Evolutionary conservation across 2,329 filamentous ascomycete genomes (phyloP).

Genomic region (Stagonosporopsis rhizophila): DNA sequence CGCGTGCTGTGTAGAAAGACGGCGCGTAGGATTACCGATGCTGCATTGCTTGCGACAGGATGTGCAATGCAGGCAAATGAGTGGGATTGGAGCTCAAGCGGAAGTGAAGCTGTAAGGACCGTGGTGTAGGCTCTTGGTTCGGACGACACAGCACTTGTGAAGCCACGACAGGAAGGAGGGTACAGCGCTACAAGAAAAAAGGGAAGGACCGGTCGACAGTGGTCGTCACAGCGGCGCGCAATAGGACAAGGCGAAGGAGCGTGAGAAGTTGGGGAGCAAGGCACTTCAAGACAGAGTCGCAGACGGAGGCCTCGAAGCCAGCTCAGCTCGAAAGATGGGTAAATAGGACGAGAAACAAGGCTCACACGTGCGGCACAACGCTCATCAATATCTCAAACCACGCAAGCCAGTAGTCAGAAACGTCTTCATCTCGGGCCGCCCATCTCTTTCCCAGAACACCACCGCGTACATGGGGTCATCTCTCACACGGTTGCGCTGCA

Average conservation of each 20-base stretch:
- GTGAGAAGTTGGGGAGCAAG: not conserved
- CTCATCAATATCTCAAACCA: constrained; percentile 13
- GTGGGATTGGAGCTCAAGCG: constrained; percentile 2
- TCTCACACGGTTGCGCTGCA: constrained; percentile 11
- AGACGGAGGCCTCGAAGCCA: not conserved
- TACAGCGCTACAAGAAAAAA: constrained; percentile 6
- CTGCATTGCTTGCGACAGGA: constrained; percentile 20
- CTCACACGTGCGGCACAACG: constrained; percentile 5
- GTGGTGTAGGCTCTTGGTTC: constrained; percentile 2
- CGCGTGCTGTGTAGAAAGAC: constrained; percentile 17
- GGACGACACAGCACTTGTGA: constrained; percentile 14
- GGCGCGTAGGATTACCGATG: constrained; percentile 27
- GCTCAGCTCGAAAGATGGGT: not conserved
- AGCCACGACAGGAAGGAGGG: constrained; percentile 2
- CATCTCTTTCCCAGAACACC: constrained; percentile 3
- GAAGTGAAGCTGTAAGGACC: constrained; percentile 16
- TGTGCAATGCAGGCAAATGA: constrained; percentile 13
- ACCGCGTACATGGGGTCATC: constrained; percentile 1
- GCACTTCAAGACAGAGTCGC: constrained; percentile 8
- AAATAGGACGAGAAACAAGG: constrained; percentile 12
- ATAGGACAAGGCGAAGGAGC: not conserved
- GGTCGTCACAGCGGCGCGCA: constrained; percentile 8
- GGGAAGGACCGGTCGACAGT: constrained; percentile 9
- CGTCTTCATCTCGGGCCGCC: constrained; percentile 8
- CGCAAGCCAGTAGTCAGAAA: constrained; percentile 1